Evolutionary conservation across 2,329 filamentous ascomycete species (phyloP).

Genomic region (Alternaria gaisen): DNA sequence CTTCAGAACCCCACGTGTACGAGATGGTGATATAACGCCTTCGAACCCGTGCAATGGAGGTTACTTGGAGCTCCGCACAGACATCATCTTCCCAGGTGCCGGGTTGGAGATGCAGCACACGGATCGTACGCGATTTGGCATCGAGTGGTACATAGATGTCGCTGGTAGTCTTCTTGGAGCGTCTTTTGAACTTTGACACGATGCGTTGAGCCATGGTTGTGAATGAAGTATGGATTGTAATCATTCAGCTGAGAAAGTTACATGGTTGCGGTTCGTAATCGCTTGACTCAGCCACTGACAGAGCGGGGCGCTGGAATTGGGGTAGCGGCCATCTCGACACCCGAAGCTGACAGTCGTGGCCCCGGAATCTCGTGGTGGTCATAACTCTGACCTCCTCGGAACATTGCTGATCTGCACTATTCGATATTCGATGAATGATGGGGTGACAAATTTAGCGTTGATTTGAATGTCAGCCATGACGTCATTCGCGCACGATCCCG

Average conservation of each 20-base stretch:
- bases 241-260: conserved; percentile 1
- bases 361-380: neutral
- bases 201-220: conserved; percentile 8
- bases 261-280: neutral
- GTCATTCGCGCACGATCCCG: conserved; percentile 10
- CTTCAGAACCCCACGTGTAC: conserved; percentile 22
- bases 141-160: conserved; percentile 3
- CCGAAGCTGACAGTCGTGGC: neutral
- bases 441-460: neutral
- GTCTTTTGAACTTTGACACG: conserved; percentile 3
- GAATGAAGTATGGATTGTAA: neutral
- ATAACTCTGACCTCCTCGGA: neutral
- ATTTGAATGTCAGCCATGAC: conserved; percentile 6
- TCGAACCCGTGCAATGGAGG: conserved; percentile 13
- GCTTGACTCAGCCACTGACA: conserved; percentile 1
- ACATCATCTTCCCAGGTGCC: conserved; percentile 17
- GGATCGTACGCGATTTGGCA: conserved; percentile 9
- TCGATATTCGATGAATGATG: neutral
- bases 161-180: neutral
- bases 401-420: neutral
- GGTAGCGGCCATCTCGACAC: neutral
- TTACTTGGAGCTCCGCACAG: conserved; percentile 9
- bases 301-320: neutral
- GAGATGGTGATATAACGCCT: conserved; percentile 23
- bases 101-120: conserved; percentile 19